Percentiles rank a stretch among this genome's conserved stretches.
Evolutionary conservation across 225 moss, liverwort and hornwort genomes (phyloP).

Genomic region (Asterella californica): DNA sequence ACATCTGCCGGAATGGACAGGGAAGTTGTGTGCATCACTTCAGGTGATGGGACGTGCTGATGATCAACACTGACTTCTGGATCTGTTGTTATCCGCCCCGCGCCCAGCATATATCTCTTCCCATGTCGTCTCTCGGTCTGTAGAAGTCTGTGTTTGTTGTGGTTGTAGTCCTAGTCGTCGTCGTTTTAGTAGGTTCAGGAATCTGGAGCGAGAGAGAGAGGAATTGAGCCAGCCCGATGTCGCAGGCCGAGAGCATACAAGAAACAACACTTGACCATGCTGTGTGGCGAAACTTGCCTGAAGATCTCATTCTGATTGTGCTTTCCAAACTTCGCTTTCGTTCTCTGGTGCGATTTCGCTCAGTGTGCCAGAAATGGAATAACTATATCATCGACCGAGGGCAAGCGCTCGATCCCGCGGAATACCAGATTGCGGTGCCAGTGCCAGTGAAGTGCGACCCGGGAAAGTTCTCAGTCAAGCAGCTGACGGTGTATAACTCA

Average conservation of each 20-base stretch:
- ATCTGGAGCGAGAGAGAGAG: background rate
- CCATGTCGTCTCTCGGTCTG: background rate
- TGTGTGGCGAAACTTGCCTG: constrained; percentile 9
- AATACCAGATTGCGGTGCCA: background rate
- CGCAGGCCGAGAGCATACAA: background rate
- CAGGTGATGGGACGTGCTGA: background rate
- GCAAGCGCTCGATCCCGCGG: constrained; percentile 4
- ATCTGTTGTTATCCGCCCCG: background rate
- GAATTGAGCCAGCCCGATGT: background rate
- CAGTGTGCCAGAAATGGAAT: constrained; percentile 25
- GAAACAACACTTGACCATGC: constrained; percentile 8
- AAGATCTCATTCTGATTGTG: constrained; percentile 13
- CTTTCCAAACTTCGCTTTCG: constrained; percentile 11
- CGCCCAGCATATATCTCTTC: background rate
- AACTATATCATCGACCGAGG: constrained; percentile 8
- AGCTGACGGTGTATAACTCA: constrained; percentile 15
- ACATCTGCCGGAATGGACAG: background rate
- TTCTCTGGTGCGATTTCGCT: constrained; percentile 9
- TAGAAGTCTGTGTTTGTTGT: background rate
- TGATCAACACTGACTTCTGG: background rate
- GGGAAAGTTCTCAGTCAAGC: background rate
- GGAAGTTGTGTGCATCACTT: background rate
- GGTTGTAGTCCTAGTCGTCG: background rate
- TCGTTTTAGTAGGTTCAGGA: background rate
- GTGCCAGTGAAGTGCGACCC: constrained; percentile 8